Evolutionary conservation across 371 early-diverging fungal genomes (phyloP).

Genomic region (Mortierella sp.): DNA sequence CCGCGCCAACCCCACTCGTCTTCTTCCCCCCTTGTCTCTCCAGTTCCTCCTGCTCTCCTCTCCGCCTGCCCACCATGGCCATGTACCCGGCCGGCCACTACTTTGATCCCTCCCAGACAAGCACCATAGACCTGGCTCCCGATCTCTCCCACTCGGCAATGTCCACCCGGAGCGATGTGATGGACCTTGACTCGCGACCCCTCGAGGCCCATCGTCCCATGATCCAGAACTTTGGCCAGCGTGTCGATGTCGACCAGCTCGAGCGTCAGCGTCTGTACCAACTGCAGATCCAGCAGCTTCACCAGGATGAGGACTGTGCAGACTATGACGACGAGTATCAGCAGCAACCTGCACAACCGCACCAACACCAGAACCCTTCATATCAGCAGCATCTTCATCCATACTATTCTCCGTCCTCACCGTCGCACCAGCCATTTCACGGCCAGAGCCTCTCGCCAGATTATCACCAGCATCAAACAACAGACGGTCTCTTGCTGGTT

Average conservation of each 20-base stretch:
- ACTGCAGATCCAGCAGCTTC: conserved; percentile 2
- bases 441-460: too few species aligned
- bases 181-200: conserved; percentile 33
- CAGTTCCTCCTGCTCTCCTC: not conserved
- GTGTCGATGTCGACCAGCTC: conserved; percentile 3
- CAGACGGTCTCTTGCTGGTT: too few species aligned
- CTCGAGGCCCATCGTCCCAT: conserved; percentile 13
- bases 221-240: conserved; percentile 9
- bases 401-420: not conserved
- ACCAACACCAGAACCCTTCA: conserved; percentile 2
- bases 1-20: too few species aligned
- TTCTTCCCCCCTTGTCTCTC: too few species aligned
- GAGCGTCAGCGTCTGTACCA: conserved; percentile 28
- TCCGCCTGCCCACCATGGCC: not conserved
- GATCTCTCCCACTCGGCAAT: conserved; percentile 33
- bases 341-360: conserved; percentile 2
- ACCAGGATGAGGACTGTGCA: conserved; percentile 1
- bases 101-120: conserved; percentile 16
- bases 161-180: conserved; percentile 22
- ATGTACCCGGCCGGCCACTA: conserved; percentile 18
- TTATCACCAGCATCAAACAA: conserved; percentile 14
- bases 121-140: conserved; percentile 32
- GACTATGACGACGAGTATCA: not conserved
- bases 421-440: not conserved
- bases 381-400: conserved; percentile 8